These are phyloP conservation scores for Colletotrichum eleusines DNA, from an alignment of 2,329 filamentous ascomycete genomes.

Conservation along the genomic window DNA sequence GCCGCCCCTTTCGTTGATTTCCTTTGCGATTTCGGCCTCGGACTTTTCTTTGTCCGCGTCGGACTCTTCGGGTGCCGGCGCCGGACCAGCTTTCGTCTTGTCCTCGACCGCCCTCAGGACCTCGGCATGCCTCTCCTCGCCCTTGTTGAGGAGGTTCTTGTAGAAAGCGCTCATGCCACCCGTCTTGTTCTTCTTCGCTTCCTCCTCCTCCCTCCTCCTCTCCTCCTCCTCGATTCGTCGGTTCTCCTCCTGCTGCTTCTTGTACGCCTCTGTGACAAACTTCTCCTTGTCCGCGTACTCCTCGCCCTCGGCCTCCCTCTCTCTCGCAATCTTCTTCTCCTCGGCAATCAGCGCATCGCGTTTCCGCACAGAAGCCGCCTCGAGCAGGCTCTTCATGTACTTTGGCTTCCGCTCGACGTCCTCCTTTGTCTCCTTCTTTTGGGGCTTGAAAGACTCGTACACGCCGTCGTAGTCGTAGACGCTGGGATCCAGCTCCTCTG, in stretches of 20 bases:
- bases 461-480: slow-evolving; percentile 90
- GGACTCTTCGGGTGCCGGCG: slow-evolving; percentile 47
- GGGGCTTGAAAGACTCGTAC: slow-evolving; percentile 80
- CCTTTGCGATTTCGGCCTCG: slow-evolving; percentile 73
- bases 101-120: slow-evolving; percentile 76
- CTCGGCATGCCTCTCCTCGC: slow-evolving; percentile 77
- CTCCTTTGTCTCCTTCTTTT: slow-evolving; percentile 66
- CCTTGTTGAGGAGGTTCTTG: slow-evolving; percentile 77
- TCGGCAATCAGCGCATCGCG: slow-evolving; percentile 82
- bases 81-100: slow-evolving; percentile 57
- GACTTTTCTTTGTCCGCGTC: slow-evolving; percentile 61
- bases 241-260: slow-evolving; percentile 83
- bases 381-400: slow-evolving; percentile 81
- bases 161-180: slow-evolving; percentile 86
- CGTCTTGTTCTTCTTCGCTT: slow-evolving; percentile 72
- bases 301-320: slow-evolving; percentile 84
- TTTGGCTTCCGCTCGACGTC: slow-evolving; percentile 75
- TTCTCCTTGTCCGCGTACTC: slow-evolving; percentile 86
- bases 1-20: slow-evolving; percentile 73
- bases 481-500: slow-evolving; percentile 75
- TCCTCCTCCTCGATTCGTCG: slow-evolving; percentile 78
- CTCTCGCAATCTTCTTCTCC: slow-evolving; percentile 82
- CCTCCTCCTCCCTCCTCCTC: slow-evolving; percentile 71
- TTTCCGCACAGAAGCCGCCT: slow-evolving; percentile 80
- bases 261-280: slow-evolving; percentile 88